Evolutionary conservation across 164 flowering plant species (phyloP).

Genomic region (Houttuynia cordata): DNA sequence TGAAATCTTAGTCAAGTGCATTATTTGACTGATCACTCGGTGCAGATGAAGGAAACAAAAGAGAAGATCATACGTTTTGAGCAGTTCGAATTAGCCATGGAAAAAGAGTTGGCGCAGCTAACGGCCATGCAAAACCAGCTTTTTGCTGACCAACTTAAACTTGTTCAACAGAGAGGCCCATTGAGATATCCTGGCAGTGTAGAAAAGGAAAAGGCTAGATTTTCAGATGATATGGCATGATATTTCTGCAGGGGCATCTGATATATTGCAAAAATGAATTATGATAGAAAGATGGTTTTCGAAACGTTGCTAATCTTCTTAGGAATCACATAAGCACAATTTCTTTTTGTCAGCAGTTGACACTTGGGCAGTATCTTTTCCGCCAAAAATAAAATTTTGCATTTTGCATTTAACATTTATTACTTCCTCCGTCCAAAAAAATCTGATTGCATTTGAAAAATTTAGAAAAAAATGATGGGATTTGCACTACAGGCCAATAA

Average conservation of each 20-base stretch:
- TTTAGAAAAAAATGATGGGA: no score
- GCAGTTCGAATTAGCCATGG: slow-evolving; percentile 56
- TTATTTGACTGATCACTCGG: not conserved
- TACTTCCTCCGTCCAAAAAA: no score
- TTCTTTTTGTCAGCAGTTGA: no score
- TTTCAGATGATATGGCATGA: slow-evolving; percentile 13
- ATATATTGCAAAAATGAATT: no score
- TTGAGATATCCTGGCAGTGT: slow-evolving; percentile 14
- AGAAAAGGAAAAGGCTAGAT: slow-evolving; percentile 17
- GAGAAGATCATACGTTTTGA: slow-evolving; percentile 55
- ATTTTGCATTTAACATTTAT: no score
- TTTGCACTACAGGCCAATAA: no score
- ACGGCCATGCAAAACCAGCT: slow-evolving; percentile 45
- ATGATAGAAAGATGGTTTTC: no score
- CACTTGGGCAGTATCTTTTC: no score
- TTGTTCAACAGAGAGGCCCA: slow-evolving; percentile 34
- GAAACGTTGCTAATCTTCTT: no score
- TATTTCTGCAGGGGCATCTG: not conserved
- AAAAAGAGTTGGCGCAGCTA: slow-evolving; percentile 55
- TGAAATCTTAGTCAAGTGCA: not conserved
- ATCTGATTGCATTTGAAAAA: no score
- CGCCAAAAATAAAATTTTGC: no score
- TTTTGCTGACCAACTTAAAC: slow-evolving; percentile 56
- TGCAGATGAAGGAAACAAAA: slow-evolving; percentile 60
- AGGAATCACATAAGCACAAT: no score